phyloP scores from a whole-genome alignment of 1,284 basidiomycete genomes.

The Trichosporon sp. region DNA sequence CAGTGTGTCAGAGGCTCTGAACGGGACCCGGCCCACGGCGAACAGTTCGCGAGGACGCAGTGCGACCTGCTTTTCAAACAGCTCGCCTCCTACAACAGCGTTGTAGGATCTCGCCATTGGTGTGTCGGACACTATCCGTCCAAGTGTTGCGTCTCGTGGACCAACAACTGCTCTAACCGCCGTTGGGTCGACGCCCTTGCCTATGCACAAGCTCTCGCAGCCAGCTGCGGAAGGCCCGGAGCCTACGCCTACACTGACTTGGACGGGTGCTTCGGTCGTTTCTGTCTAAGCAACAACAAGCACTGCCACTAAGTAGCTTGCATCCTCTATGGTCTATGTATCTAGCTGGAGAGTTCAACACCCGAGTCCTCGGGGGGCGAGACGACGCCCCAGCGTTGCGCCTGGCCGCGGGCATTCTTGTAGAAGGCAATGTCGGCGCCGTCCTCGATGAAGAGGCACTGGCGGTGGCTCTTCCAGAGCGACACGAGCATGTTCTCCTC shows the following conservation, averaged over 20 bases:
- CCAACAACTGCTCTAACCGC: not conserved
- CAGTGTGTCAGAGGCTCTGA: no score
- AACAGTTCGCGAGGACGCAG: not conserved
- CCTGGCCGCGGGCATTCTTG: conserved; percentile 81
- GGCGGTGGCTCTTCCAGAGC: conserved; percentile 60
- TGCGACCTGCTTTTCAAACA: not conserved
- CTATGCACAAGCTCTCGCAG: no score
- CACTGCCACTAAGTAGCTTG: not conserved
- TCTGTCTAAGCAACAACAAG: not conserved
- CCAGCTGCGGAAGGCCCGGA: no score
- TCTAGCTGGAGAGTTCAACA: conserved; percentile 61
- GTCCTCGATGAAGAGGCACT: conserved; percentile 78
- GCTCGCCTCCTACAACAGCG: not conserved
- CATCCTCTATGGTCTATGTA: not conserved
- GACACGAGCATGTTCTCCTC: conserved; percentile 61
- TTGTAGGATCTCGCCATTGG: not conserved
- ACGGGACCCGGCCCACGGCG: not conserved
- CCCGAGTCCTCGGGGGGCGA: conserved; percentile 74
- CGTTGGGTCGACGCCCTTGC: not conserved
- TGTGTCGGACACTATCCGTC: not conserved
- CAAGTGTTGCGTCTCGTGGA: not conserved
- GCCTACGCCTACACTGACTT: no score
- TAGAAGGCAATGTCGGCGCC: conserved; percentile 87
- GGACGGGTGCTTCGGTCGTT: not conserved
- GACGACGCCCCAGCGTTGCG: conserved; percentile 66